Evolutionary conservation across 179 eudicot genomes (phyloP).

Genomic region (Carnegiea gigantea): DNA sequence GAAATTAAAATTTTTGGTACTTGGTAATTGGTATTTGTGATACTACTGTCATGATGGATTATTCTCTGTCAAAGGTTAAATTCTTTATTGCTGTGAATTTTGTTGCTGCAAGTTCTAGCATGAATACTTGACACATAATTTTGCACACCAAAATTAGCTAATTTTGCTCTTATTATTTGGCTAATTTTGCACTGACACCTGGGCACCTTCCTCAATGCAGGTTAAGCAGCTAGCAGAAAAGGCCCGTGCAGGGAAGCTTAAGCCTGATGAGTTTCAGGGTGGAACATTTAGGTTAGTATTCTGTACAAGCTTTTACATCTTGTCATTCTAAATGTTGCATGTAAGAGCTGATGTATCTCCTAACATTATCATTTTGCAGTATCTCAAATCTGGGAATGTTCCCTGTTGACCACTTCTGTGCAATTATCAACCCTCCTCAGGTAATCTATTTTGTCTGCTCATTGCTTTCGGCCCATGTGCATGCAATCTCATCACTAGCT

Average conservation of each 20-base stretch:
- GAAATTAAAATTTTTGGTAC: neutral
- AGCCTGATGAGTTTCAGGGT: constrained; percentile 94
- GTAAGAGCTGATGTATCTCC: neutral
- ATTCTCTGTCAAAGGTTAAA: neutral
- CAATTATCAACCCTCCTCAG: constrained; percentile 98
- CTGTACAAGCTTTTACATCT: neutral
- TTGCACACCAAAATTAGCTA: neutral
- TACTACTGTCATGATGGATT: neutral
- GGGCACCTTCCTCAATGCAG: constrained; percentile 30
- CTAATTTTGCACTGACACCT: neutral
- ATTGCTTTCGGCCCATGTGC: neutral
- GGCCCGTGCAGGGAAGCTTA: constrained; percentile 87
- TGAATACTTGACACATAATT: neutral
- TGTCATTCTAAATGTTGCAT: neutral
- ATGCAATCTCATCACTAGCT: neutral
- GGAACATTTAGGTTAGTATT: constrained; percentile 87
- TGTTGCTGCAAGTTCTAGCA: neutral
- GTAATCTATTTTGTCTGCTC: constrained; percentile 30
- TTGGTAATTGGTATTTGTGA: neutral
- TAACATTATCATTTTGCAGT: constrained; percentile 43
- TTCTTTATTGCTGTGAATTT: neutral
- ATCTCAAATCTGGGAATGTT: constrained; percentile 98
- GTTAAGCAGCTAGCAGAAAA: constrained; percentile 92
- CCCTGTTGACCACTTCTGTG: constrained; percentile 94
- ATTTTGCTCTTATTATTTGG: neutral